Evolutionary conservation across 2,329 filamentous ascomycete genomes (phyloP).

Genomic region (Thelonectria blattea): DNA sequence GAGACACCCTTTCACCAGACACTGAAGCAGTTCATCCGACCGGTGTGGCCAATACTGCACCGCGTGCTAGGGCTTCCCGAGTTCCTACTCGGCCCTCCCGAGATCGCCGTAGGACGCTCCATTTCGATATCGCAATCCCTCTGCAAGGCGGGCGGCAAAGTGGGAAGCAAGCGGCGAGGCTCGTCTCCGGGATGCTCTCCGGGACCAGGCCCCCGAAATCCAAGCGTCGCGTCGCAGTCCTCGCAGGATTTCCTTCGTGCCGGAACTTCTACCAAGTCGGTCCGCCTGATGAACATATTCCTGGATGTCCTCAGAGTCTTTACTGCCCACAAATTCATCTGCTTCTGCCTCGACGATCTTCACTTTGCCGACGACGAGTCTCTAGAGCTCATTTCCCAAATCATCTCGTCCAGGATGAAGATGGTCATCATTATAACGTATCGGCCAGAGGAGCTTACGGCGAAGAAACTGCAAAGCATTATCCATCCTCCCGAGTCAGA

Average conservation of each 20-base stretch:
- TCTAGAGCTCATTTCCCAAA: constrained; percentile 80
- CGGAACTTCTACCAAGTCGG: constrained; percentile 65
- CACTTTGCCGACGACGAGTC: constrained; percentile 92
- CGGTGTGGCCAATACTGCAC: constrained; percentile 69
- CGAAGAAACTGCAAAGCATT: constrained; percentile 60
- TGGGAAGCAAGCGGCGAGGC: constrained; percentile 50
- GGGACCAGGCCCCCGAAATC: constrained; percentile 42
- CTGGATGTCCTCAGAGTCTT: constrained; percentile 85
- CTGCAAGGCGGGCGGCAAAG: constrained; percentile 41
- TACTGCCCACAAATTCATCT: constrained; percentile 83
- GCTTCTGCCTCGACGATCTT: constrained; percentile 86
- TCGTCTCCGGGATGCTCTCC: constrained; percentile 58
- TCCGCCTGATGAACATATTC: constrained; percentile 85
- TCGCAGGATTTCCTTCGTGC: constrained; percentile 66
- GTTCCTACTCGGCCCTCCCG: constrained; percentile 66
- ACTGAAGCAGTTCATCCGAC: constrained; percentile 66
- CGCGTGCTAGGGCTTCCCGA: constrained; percentile 68
- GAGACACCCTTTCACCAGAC: constrained; percentile 68
- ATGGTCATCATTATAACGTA: constrained; percentile 84
- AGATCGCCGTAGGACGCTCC: constrained; percentile 44
- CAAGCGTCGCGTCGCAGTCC: constrained; percentile 53
- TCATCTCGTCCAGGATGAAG: constrained; percentile 78
- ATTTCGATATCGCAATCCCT: constrained; percentile 44
- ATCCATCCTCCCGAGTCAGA: constrained; percentile 61
- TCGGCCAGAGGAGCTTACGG: constrained; percentile 68